These are phyloP conservation scores for Halenospora varia DNA, from an alignment of 495 filamentous ascomycete genomes.

Conservation along the genomic window DNA sequence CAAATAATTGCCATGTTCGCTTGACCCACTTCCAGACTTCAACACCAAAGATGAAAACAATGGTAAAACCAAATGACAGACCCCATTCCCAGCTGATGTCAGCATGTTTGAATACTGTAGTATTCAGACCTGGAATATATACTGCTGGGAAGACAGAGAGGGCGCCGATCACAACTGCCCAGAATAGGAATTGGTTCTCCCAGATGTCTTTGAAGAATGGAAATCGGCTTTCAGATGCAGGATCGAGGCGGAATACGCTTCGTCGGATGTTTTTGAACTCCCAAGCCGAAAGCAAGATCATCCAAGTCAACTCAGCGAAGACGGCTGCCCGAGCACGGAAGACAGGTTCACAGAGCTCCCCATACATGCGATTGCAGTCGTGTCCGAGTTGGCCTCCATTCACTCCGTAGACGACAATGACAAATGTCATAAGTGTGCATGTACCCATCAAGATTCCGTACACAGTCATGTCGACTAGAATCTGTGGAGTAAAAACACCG, in stretches of 20 bases:
- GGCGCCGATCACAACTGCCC: slow-evolving; percentile 60
- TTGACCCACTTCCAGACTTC: slow-evolving; percentile 64
- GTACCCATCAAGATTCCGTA: slow-evolving; percentile 65
- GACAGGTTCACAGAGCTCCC: slow-evolving; percentile 50
- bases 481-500: slow-evolving; percentile 64
- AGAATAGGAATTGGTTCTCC: slow-evolving; percentile 68
- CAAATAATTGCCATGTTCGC: slow-evolving; percentile 28
- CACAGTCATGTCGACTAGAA: slow-evolving; percentile 67
- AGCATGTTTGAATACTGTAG: slow-evolving; percentile 62
- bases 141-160: slow-evolving; percentile 63
- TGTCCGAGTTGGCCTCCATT: slow-evolving; percentile 55
- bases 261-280: slow-evolving; percentile 63
- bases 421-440: slow-evolving; percentile 58
- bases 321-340: slow-evolving; percentile 69
- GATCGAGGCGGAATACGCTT: slow-evolving; percentile 59
- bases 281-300: slow-evolving; percentile 65
- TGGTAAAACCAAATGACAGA: slow-evolving; percentile 46
- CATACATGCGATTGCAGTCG: slow-evolving; percentile 53
- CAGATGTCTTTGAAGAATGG: slow-evolving; percentile 58
- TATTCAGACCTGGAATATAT: slow-evolving; percentile 66
- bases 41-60: slow-evolving; percentile 53
- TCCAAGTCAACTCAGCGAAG: slow-evolving; percentile 67
- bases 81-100: slow-evolving; percentile 70
- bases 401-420: slow-evolving; percentile 59
- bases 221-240: slow-evolving; percentile 34